Base-by-base conservation (phyloP, 1,284 basidiomycete genomes). In the Pseudozyma sp. region DNA sequence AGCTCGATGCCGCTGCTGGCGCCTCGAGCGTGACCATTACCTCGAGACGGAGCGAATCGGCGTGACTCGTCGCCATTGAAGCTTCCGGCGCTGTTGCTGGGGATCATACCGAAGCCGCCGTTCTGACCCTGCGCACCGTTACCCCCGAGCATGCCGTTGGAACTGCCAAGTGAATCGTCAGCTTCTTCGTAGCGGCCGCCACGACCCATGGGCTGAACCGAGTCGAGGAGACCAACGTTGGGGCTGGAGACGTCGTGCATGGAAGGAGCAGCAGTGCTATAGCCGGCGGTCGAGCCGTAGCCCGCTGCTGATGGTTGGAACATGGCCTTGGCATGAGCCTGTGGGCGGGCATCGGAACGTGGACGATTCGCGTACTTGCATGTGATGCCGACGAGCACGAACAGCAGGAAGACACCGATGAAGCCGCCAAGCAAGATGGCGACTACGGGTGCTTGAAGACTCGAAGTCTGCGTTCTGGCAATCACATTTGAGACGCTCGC, bases 281-380 rank as follows among this genome's bases (percentile, higher is more conserved):
- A 40, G 35, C 34, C 19, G 0, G 65, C 65, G 8, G 65, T 54
- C 17, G 68, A 59, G 5, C 67, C 71, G 35, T 77, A 77, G 17
- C 75, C 70, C 7, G 75, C 70, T 4, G 75, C 75, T 2, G 75
- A 77, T 14, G 75, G 75, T 54, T 77, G 70, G 34, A 54, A 77
- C 69, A 77, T 73, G 24, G 33, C 40, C 35, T 63, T 67, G 4
- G 60, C 13, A n/a, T 60, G 19, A 31, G 7, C 16, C n/a, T 54
- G 59, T 4, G 54, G 56, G 4, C 60, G 63, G 10, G 37, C 44
- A 31, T 66, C 57, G 31, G 63, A 45, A 35, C 60, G 54, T 17
- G 75, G 75, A 10, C 57, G 51, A 39, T 77, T 77, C 37, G 54
- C 62, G 8, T 48, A 64, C 46, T 74, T 73, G 66, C 62, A 67